Evolutionary conservation across 2,329 filamentous ascomycete species (phyloP).

Genomic region (Calonectria pteridis): DNA sequence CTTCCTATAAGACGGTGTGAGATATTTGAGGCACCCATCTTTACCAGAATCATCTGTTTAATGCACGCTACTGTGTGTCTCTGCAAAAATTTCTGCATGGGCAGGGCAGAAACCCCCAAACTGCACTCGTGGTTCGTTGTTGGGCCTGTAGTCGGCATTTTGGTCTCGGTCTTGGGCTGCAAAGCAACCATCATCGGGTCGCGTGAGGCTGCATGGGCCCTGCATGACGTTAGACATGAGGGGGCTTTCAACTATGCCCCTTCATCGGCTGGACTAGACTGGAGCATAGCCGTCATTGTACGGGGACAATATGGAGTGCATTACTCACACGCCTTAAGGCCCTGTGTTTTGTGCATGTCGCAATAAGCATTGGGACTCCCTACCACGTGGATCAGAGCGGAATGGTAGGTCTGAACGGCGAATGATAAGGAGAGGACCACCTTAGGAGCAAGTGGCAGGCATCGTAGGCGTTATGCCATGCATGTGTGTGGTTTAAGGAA

Average conservation of each 20-base stretch:
- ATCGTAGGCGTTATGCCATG: not conserved
- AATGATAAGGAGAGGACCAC: not conserved
- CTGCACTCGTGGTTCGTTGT: constrained; percentile 9
- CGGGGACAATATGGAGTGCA: not conserved
- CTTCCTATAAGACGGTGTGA: not conserved
- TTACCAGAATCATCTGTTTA: not conserved
- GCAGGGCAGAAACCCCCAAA: not conserved
- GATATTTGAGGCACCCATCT: not conserved
- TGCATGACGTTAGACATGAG: constrained; percentile 27
- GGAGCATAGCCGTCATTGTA: not conserved
- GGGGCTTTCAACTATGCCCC: not conserved
- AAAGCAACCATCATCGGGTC: constrained; percentile 13
- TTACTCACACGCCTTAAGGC: constrained; percentile 3
- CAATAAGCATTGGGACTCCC: not conserved
- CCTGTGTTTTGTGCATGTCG: not conserved
- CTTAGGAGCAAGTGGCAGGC: not conserved
- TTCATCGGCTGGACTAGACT: not conserved
- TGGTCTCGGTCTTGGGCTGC: constrained; percentile 10
- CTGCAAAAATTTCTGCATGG: not conserved
- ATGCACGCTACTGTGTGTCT: constrained; percentile 5
- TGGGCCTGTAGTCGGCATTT: not conserved
- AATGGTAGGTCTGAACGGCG: not conserved
- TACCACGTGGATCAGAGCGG: not conserved
- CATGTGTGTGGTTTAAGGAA: not conserved
- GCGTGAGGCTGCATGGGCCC: constrained; percentile 24